Percentiles rank a stretch among this genome's conserved stretches.
Evolutionary conservation across 495 filamentous ascomycete genomes (phyloP).

Genomic region (Hypoxylon subgilvum): DNA sequence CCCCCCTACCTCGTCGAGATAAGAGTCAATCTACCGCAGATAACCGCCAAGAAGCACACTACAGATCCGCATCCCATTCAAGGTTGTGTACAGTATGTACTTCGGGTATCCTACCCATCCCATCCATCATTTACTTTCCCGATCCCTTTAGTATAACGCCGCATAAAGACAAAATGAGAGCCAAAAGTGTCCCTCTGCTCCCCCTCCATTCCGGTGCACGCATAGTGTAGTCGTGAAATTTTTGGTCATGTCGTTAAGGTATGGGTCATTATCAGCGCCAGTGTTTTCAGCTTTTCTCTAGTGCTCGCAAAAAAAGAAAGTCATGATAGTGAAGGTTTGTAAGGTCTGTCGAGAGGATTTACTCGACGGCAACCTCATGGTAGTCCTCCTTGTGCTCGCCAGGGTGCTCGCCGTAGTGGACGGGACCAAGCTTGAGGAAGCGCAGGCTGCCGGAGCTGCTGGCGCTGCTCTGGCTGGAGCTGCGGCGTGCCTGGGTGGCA

Average conservation of each 20-base stretch:
- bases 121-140: constrained; percentile 2
- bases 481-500: constrained; percentile 31
- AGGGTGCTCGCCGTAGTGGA: constrained; percentile 57
- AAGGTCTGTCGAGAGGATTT: constrained; percentile 1
- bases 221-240: constrained; percentile 22
- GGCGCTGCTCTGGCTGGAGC: constrained; percentile 39
- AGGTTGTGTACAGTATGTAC: constrained; percentile 8
- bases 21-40: constrained; percentile 31
- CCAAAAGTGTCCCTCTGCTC: background rate
- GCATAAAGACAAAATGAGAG: background rate
- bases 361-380: constrained; percentile 52
- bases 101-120: constrained; percentile 10
- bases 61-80: constrained; percentile 10
- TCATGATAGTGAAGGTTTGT: background rate
- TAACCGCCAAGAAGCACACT: constrained; percentile 31
- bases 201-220: constrained; percentile 21
- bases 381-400: constrained; percentile 53
- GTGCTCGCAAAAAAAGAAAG: background rate
- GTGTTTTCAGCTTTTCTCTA: constrained; percentile 14
- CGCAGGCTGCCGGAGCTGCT: constrained; percentile 39
- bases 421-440: constrained; percentile 58
- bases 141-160: background rate
- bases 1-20: constrained; percentile 1
- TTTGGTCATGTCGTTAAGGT: constrained; percentile 30
- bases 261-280: constrained; percentile 5